phyloP scores from a whole-genome alignment of 106 monocot species.

The Dactylorhiza incarnata region DNA sequence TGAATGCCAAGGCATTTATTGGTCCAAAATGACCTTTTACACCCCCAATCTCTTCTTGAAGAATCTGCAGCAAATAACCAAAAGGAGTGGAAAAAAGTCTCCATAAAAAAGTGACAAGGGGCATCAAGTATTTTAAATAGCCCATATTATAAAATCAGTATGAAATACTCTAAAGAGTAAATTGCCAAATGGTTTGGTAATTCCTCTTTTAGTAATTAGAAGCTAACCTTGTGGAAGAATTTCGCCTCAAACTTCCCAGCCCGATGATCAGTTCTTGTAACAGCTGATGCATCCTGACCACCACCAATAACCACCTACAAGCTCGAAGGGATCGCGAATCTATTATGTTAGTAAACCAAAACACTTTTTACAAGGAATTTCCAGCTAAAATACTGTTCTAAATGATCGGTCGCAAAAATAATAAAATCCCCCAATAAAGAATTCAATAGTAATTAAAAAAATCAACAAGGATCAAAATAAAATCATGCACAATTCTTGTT shows the following conservation, averaged over 20 bases:
- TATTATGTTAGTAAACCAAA: neutral
- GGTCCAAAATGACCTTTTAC: constrained; percentile 99
- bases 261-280: constrained; percentile 83
- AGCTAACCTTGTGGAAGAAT: constrained; percentile 85
- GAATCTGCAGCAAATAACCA: constrained; percentile 40
- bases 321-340: neutral
- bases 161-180: neutral
- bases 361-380: neutral
- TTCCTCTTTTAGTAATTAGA: neutral
- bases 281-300: constrained; percentile 92
- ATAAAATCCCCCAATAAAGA: neutral
- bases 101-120: neutral
- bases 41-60: constrained; percentile 95
- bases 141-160: neutral
- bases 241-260: constrained; percentile 98
- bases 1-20: constrained; percentile 88
- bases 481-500: too few species aligned
- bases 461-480: neutral
- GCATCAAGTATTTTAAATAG: neutral
- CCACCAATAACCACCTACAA: constrained; percentile 87
- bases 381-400: neutral
- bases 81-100: constrained; percentile 1
- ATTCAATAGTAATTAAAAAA: neutral
- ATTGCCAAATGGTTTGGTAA: neutral
- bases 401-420: neutral